Evolutionary conservation across 768 basidiomycete genomes (phyloP), one percentile per base, ranked within the genome.

Genomic region (Lactarius psammicola): DNA sequence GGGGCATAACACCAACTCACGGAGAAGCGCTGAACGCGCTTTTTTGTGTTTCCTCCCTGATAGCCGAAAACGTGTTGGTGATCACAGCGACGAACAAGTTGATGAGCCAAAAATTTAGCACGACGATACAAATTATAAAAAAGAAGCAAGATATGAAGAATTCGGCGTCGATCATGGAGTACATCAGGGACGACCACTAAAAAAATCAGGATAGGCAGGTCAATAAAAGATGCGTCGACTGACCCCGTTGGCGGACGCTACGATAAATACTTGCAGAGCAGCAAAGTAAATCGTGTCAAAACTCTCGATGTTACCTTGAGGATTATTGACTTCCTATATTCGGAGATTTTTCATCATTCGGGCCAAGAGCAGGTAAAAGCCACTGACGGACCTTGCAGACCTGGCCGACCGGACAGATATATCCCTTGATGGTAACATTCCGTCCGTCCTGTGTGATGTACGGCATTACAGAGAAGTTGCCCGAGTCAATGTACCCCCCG

Each of bases 71-170:
- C 0, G 92, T 92, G 72, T 94, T 90, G 33, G 94, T 93, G 68
- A 96, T 95, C n/a, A 97, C 94, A 20, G 95, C 95, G 63, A 97
- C 92, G 74, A 95, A 90, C 53, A 97, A 76, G 74, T 95, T 94
- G 80, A 95, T 88, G 64, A 96, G 81, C 92, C 92, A 94, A 74
- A 97, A 93, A 75, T 98, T 96, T 71, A 98, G 82, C 28, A 97
- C 83, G 69, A 98, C 78, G 66, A 98, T 79, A 62, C 87, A 88
- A 34, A 87, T 77, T 66, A 98, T 88, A 79, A 92, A 97, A 78
- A 92, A 98, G 65, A 95, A 79, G 68, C 84, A 89, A 1, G 94
- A 92, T n/a, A 88, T 77, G 73, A 90, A 92, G 76, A 88, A 95
- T 73, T 98, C 96, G 0, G 95, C 81, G 71, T 94, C 92, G 73